These are phyloP conservation scores for Ciborinia camelliae DNA, from an alignment of 2,329 filamentous ascomycete species.

Conservation along the genomic window DNA sequence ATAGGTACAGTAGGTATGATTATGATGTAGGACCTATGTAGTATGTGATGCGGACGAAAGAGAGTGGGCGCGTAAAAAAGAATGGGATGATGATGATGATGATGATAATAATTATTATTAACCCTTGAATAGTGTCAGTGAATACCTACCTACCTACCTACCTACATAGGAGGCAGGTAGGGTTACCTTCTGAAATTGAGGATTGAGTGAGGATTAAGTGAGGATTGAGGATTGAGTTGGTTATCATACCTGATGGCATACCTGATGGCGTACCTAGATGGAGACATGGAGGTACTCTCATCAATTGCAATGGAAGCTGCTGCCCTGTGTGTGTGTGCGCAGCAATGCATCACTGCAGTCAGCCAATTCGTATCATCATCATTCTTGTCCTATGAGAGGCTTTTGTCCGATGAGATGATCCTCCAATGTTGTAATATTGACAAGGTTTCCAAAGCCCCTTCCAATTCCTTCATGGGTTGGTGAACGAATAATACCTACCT, in stretches of 20 bases:
- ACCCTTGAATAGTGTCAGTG: background rate
- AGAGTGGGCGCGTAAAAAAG: background rate
- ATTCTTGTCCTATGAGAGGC: constrained; percentile 6
- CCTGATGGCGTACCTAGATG: background rate
- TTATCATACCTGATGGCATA: background rate
- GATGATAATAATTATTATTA: too few species aligned
- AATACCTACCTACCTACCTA: background rate
- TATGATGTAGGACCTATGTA: too few species aligned
- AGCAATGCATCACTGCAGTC: background rate
- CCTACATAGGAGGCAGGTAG: too few species aligned
- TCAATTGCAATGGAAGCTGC: too few species aligned
- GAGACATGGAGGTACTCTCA: too few species aligned
- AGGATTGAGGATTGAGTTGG: too few species aligned
- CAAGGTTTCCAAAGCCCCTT: background rate
- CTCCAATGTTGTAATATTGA: too few species aligned
- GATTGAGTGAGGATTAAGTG: too few species aligned
- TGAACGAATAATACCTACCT: too few species aligned
- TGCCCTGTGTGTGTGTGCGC: background rate
- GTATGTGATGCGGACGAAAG: background rate
- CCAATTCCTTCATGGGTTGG: background rate
- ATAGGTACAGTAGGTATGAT: background rate
- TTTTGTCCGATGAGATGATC: background rate
- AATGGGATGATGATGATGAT: background rate
- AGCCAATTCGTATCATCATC: background rate
- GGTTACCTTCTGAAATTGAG: background rate